Conservation (phyloP, 257 asterid genomes). For the Mentha longifolia region DNA sequence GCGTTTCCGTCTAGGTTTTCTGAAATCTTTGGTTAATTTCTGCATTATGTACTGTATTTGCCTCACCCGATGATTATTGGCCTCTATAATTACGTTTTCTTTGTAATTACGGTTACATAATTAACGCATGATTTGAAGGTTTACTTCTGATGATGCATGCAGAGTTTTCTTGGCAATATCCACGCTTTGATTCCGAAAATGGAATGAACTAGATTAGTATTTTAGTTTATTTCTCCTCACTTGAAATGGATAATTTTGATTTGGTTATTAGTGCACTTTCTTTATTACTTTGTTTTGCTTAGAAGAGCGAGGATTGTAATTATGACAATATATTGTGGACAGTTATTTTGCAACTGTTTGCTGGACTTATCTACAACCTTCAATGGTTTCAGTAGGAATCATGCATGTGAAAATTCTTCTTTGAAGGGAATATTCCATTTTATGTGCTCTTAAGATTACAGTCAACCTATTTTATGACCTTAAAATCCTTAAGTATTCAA, state of each 20-base stretch:
- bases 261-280: slow-evolving; percentile 12
- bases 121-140: not conserved
- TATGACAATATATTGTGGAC: slow-evolving; percentile 1
- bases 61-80: slow-evolving; percentile 3
- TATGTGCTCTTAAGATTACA: slow-evolving; percentile 42
- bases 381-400: slow-evolving; percentile 36
- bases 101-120: slow-evolving; percentile 5
- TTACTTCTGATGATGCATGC: slow-evolving; percentile 32
- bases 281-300: not conserved
- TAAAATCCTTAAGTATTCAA: slow-evolving; percentile 16
- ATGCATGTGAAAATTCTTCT: slow-evolving; percentile 38
- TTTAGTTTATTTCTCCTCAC: slow-evolving; percentile 14
- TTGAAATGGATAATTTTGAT: slow-evolving; percentile 29
- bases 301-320: not conserved
- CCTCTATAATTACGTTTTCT: too few relatives aligned
- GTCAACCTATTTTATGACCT: slow-evolving; percentile 37
- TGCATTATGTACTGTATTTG: not conserved
- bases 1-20: slow-evolving; percentile 2
- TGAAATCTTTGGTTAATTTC: slow-evolving; percentile 8
- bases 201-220: slow-evolving; percentile 13
- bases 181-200: slow-evolving; percentile 6
- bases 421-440: slow-evolving; percentile 47
- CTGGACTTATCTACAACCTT: slow-evolving; percentile 34
- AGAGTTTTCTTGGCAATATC: not conserved
- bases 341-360: slow-evolving; percentile 26